These are phyloP conservation scores for Casuarina equisetifolia DNA, from an alignment of 306 rosid genomes.

Conservation along the genomic window DNA sequence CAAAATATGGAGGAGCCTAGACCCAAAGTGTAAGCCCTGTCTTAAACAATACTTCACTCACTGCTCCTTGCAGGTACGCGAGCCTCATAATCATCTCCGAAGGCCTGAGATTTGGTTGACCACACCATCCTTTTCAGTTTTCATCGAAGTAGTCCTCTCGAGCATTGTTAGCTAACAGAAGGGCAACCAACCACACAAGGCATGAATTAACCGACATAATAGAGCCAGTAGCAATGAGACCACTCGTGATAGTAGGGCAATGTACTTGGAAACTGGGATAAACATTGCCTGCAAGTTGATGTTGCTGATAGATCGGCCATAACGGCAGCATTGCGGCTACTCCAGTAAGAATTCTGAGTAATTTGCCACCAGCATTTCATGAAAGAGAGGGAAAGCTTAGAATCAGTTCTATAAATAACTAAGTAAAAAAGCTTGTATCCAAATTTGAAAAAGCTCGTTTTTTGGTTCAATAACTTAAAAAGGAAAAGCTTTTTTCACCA, in stretches of 20 bases:
- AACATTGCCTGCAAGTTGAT: constrained; percentile 34
- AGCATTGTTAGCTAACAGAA: constrained; percentile 75
- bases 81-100: constrained; percentile 19
- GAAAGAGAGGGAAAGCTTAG: neutral
- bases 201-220: constrained; percentile 81
- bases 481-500: too few relatives aligned
- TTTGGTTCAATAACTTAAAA: neutral
- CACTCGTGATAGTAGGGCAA: constrained; percentile 73
- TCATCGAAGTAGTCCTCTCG: constrained; percentile 82
- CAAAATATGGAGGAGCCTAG: neutral
- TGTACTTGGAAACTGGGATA: constrained; percentile 25
- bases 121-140: constrained; percentile 25
- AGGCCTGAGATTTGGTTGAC: constrained; percentile 17
- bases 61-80: constrained; percentile 12
- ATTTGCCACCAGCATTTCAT: constrained; percentile 3
- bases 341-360: constrained; percentile 59
- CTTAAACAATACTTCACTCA: constrained; percentile 15
- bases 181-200: constrained; percentile 81
- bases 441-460: too few relatives aligned
- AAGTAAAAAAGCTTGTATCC: too few relatives aligned
- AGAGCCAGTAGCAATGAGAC: constrained; percentile 91
- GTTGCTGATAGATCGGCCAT: constrained; percentile 66
- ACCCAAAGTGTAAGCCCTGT: neutral
- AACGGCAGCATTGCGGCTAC: constrained; percentile 44
- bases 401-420: neutral